Conservation (phyloP, 768 basidiomycete species). For the Trametes meyenii region DNA sequence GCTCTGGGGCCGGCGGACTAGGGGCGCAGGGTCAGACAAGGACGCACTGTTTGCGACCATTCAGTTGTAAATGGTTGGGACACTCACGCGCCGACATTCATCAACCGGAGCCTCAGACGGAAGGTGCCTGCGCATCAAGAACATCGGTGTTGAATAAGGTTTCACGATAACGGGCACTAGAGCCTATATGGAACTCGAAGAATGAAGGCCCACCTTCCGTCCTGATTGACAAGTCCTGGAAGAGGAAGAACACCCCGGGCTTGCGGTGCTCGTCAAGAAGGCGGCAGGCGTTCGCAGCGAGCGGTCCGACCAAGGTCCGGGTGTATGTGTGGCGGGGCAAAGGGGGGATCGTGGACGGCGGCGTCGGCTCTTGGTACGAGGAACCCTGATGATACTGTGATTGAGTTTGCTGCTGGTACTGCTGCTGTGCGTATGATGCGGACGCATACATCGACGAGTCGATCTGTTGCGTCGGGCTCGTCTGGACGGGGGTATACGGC, state of each 20-base stretch:
- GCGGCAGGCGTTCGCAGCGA: conserved; percentile 84
- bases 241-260: conserved; percentile 91
- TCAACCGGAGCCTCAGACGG: conserved; percentile 81
- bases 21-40: conserved; percentile 20
- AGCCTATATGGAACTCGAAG: conserved; percentile 14
- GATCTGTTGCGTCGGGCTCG: conserved; percentile 34
- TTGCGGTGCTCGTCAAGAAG: conserved; percentile 84
- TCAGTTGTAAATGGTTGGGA: conserved; percentile 13
- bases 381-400: conserved; percentile 28
- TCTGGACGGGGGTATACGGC: conserved; percentile 24
- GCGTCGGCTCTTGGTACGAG: conserved; percentile 33
- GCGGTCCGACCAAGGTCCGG: conserved; percentile 86
- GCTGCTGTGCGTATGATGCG: conserved; percentile 39
- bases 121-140: conserved; percentile 63
- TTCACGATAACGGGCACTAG: conserved; percentile 25
- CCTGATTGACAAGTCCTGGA: conserved; percentile 91
- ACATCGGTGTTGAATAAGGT: conserved; percentile 20
- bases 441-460: conserved; percentile 38
- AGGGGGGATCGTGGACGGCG: conserved; percentile 42
- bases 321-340: conserved; percentile 75
- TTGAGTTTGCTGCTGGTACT: conserved; percentile 33
- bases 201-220: conserved; percentile 70
- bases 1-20: conserved; percentile 75
- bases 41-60: conserved; percentile 8
- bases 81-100: conserved; percentile 91